Evolutionary conservation across 495 filamentous ascomycete genomes (phyloP).

Genomic region (Xylaria acuta): DNA sequence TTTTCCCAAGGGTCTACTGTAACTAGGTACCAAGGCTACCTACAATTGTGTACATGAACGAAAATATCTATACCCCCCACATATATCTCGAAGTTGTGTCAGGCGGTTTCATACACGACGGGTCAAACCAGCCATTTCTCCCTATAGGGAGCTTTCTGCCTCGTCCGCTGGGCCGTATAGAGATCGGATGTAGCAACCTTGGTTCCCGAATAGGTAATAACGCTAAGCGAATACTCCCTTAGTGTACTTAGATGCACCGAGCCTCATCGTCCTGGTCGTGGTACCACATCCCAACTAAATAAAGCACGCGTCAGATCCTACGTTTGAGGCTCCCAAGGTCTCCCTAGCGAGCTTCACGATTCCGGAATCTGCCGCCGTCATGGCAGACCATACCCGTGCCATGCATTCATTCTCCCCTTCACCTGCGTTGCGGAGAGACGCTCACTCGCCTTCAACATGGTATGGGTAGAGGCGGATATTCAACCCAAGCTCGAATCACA

Average conservation of each 20-base stretch:
- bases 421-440: neutral
- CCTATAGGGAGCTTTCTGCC: neutral
- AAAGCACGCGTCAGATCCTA: neutral
- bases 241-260: neutral
- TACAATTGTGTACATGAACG: too few relatives aligned
- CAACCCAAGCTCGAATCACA: neutral
- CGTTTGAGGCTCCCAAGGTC: neutral
- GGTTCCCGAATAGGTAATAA: neutral
- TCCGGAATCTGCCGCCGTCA: neutral
- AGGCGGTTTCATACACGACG: neutral
- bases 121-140: too few relatives aligned
- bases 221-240: neutral
- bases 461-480: neutral
- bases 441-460: neutral
- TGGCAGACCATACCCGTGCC: neutral
- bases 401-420: neutral
- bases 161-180: neutral
- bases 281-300: neutral
- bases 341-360: neutral
- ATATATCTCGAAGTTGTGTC: neutral
- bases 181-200: neutral
- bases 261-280: neutral
- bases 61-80: too few relatives aligned
- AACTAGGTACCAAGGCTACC: too few relatives aligned
- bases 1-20: neutral